Evolutionary conservation across 768 basidiomycete genomes (phyloP), one percentile per base, ranked within the genome.

Genomic region (Postia placenta): DNA sequence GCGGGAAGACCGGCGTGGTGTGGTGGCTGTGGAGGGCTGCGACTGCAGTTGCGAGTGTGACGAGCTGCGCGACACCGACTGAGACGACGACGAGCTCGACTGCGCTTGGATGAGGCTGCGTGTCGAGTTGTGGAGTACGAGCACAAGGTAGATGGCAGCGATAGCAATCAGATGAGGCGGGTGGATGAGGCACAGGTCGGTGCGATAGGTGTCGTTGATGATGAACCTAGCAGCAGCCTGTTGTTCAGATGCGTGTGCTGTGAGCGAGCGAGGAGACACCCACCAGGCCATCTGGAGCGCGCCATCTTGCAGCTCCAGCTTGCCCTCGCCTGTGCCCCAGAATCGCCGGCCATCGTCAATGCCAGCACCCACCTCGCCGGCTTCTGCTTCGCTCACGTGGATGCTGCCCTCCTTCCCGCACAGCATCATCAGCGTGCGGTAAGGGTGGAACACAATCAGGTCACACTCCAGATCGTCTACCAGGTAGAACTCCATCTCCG

Each of bases 401-500:
- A 65, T 50, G 3, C 59, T 56, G 37, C 71, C 65, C 33, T 83
- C 81, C 51, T 80, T 80, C 51, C 78, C 84, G 57, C 87, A 88
- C 15, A 96, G 71, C 1, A 86, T 73, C 36, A 87, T 70, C 20
- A 98, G 78, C 0, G 92, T 89, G 45, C 92, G 83, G 67, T 99
- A 99, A 0, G 96, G 95, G 64, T 97, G 96, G 64, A 92, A 97
- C 6, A 97, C 78, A 47, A 85, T 65, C 37, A 99, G 71, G 66
- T 98, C 92, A 60, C 95, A 97, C 64, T 96, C 93, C 23, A 98
- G 78, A 63, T 99, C 94, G 61, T 92, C 92, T 20, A 99, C 85
- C 9, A 98, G 82, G 69, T 95, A 98, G 69, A 98, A 98, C 64
- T 98, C 95, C 94, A 97, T 97, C 65, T 99, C 96, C 3, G 94